Evolutionary conservation across 768 basidiomycete species (phyloP).

Genomic region (Kwoniella sp.): DNA sequence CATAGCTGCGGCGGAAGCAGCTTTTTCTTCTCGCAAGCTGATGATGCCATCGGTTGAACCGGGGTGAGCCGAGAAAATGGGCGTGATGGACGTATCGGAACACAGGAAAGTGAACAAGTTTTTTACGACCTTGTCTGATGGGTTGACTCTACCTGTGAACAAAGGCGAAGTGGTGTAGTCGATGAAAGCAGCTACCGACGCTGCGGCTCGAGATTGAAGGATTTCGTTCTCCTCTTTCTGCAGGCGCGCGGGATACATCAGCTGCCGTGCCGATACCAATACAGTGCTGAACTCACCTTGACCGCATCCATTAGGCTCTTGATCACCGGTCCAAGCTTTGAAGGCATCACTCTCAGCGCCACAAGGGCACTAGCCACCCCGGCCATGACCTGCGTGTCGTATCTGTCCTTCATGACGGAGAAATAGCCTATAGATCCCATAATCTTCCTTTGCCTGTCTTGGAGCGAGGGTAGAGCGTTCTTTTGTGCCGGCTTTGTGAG

Average conservation of each 20-base stretch:
- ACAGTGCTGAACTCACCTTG: conserved; percentile 65
- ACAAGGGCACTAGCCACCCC: conserved; percentile 90
- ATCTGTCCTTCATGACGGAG: conserved; percentile 75
- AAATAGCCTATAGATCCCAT: conserved; percentile 75
- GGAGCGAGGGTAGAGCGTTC: conserved; percentile 70
- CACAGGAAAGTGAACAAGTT: conserved; percentile 97
- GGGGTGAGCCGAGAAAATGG: conserved; percentile 71
- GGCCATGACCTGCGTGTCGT: conserved; percentile 84
- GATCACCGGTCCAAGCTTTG: conserved; percentile 93
- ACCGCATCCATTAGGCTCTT: conserved; percentile 97
- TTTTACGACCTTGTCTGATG: conserved; percentile 93
- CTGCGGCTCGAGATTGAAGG: conserved; percentile 84
- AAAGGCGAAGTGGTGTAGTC: conserved; percentile 69
- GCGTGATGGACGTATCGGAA: conserved; percentile 84
- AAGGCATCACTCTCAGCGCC: conserved; percentile 78
- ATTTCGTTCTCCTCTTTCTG: conserved; percentile 76
- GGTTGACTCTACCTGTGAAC: conserved; percentile 70
- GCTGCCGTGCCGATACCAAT: conserved; percentile 59
- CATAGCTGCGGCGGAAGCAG: conserved; percentile 30
- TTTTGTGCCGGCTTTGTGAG: conserved; percentile 74
- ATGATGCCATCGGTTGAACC: conserved; percentile 67
- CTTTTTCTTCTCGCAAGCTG: conserved; percentile 62
- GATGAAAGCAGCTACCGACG: conserved; percentile 82
- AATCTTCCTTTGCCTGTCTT: conserved; percentile 73
- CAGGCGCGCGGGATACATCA: conserved; percentile 6